Base-by-base conservation (phyloP, 108 stramenopile genomes). In the Licmophora abbreviata region DNA sequence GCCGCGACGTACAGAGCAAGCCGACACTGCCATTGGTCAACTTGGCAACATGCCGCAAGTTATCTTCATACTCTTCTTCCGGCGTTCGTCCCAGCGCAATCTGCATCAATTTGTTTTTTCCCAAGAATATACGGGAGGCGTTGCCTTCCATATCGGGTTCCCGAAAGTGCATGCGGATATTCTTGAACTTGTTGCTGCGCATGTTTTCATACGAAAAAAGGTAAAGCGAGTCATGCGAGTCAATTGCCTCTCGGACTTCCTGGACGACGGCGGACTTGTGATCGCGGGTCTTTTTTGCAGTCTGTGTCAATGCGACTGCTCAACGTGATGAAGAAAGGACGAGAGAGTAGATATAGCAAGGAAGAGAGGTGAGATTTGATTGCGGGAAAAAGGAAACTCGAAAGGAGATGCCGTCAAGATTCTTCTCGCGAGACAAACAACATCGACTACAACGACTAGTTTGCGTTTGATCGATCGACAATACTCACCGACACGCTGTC, bases 191-290 rank as follows among this genome's bases (percentile, higher is more conserved):
- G 56, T 77, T 90, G 59, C 85, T 85, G 46, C 96, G 59, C 90
- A 97, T 93, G 57, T 97, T 97, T 56, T 93, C 93, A 52, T 78
- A 95, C 28, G 79, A 80, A 64, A 97, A 97, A 10, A 97, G 63
- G 58, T 90, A 97, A 11, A 97, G 24, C 15, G 76, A 54, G 44
- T 91, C 71, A 66, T 85, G 83, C 24, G 57, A 59, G 47, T 95
- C 96, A 33, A 97, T 76, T 26, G 81, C 80, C 37, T 82, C 69
- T 11, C 96, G 85, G 8, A 97, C 75, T 33, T 83, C 76, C 18
- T 90, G 73, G 32, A 95, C 80, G 30, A 81, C 82, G 23, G 58
- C 66, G 24, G 83, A 65, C 71, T 97, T 97, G 63, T 94, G 93
- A 30, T 93, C 92, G 17, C 93, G 73, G 18, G 90, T 95, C 56